Conservation (phyloP, 305 asterid species). For the Plantago lanceolata region DNA sequence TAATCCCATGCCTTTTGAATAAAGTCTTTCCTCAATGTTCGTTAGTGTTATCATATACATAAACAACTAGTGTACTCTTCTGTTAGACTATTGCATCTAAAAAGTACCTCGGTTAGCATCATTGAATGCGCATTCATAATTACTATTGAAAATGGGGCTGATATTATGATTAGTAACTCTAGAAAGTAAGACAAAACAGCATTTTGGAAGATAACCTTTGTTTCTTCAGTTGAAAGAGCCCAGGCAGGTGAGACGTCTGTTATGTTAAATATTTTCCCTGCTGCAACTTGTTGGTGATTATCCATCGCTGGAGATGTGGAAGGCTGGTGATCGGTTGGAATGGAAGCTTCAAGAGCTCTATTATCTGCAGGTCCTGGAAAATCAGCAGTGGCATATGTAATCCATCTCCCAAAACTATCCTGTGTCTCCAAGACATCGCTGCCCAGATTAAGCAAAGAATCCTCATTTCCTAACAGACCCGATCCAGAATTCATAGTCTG, state of each 20-base stretch:
- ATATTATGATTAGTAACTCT: background rate
- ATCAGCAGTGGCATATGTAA: conserved; percentile 45
- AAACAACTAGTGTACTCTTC: background rate
- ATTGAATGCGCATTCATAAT: background rate
- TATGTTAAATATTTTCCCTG: conserved; percentile 55
- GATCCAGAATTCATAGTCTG: conserved; percentile 35
- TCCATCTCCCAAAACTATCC: conserved; percentile 61
- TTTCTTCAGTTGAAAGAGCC: conserved; percentile 75
- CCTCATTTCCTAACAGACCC: conserved; percentile 27
- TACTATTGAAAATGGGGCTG: background rate
- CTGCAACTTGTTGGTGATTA: conserved; percentile 30
- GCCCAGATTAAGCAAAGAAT: conserved; percentile 27
- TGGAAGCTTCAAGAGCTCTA: conserved; percentile 43
- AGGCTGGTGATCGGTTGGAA: conserved; percentile 40
- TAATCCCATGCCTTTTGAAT: background rate
- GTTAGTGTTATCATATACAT: background rate
- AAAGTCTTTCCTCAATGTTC: background rate
- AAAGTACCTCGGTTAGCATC: background rate
- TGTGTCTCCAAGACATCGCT: conserved; percentile 45
- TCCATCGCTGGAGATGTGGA: conserved; percentile 34
- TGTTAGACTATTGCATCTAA: background rate
- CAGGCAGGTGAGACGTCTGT: conserved; percentile 76
- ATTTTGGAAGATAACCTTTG: conserved; percentile 53
- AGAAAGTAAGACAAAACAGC: conserved; percentile 15
- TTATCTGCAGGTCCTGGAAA: conserved; percentile 54